phyloP scores from a whole-genome alignment of 2,329 filamentous ascomycete genomes.

The Aspergillus awamori region DNA sequence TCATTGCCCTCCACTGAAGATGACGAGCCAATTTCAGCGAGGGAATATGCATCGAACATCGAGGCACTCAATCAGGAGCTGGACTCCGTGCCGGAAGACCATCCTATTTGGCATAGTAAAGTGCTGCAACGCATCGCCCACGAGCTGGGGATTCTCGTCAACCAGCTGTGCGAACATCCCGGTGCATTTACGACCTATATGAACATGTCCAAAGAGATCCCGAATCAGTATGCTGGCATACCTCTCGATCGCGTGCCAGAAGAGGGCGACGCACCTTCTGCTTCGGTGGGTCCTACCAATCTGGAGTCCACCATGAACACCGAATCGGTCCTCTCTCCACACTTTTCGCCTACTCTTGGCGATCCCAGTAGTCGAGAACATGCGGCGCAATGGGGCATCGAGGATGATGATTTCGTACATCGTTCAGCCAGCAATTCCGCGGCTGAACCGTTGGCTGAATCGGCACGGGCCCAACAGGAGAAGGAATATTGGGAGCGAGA shows the following conservation, averaged over 20 bases:
- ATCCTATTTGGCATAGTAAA: conserved; percentile 59
- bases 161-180: conserved; percentile 81
- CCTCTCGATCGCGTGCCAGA: conserved; percentile 50
- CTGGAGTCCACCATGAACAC: conserved; percentile 26
- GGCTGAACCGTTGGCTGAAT: conserved; percentile 37
- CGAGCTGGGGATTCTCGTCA: conserved; percentile 81
- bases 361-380: conserved; percentile 48
- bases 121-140: conserved; percentile 82
- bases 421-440: conserved; percentile 10
- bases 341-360: conserved; percentile 54
- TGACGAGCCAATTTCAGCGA: conserved; percentile 21
- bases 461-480: conserved; percentile 54
- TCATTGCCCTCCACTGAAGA: conserved; percentile 58
- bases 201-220: conserved; percentile 61
- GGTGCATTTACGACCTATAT: conserved; percentile 85
- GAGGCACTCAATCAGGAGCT: conserved; percentile 36
- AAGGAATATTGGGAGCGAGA: conserved; percentile 91
- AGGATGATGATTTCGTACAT: conserved; percentile 55
- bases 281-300: conserved; percentile 20
- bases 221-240: conserved; percentile 77
- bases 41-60: conserved; percentile 40
- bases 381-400: conserved; percentile 67
- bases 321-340: conserved; percentile 42
- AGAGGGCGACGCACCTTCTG: conserved; percentile 23
- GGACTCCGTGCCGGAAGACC: conserved; percentile 28